Conservation (phyloP, 306 rosid species). For the Quercus suber region DNA sequence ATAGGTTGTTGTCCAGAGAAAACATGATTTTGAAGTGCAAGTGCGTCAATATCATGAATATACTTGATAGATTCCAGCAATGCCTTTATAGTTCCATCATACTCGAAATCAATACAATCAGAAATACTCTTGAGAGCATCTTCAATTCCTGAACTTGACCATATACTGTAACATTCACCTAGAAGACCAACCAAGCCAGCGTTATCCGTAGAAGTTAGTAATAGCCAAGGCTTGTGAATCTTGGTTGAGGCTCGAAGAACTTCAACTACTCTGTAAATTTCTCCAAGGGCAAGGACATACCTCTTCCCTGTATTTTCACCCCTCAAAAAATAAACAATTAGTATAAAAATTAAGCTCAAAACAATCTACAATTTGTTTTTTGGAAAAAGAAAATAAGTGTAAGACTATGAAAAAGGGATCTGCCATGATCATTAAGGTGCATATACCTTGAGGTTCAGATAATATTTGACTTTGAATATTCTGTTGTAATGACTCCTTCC, state of each 20-base stretch:
- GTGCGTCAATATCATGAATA: conserved; percentile 56
- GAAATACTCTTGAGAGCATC: conserved; percentile 60
- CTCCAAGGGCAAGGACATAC: conserved; percentile 72
- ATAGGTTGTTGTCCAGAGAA: conserved; percentile 50
- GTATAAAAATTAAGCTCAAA: not conserved
- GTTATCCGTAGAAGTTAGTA: conserved; percentile 42
- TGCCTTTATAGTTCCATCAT: conserved; percentile 27
- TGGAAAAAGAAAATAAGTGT: not conserved
- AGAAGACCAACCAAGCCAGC: conserved; percentile 46
- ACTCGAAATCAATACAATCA: conserved; percentile 31
- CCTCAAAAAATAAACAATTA: not conserved
- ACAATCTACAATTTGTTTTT: not conserved
- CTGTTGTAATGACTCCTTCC: conserved; percentile 62
- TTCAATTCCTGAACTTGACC: conserved; percentile 80
- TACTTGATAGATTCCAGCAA: conserved; percentile 57
- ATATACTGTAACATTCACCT: conserved; percentile 54
- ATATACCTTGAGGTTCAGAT: conserved; percentile 64
- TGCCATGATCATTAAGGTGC: conserved; percentile 18
- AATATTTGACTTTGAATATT: conserved; percentile 51
- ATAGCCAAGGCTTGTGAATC: conserved; percentile 71
- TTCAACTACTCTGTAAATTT: conserved; percentile 74
- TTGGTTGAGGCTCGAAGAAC: conserved; percentile 63
- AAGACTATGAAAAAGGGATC: not conserved
- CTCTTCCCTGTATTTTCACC: conserved; percentile 50
- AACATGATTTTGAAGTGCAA: conserved; percentile 45